phyloP scores from a whole-genome alignment of 1,284 basidiomycete genomes.

The Xerocomus amazonicus region DNA sequence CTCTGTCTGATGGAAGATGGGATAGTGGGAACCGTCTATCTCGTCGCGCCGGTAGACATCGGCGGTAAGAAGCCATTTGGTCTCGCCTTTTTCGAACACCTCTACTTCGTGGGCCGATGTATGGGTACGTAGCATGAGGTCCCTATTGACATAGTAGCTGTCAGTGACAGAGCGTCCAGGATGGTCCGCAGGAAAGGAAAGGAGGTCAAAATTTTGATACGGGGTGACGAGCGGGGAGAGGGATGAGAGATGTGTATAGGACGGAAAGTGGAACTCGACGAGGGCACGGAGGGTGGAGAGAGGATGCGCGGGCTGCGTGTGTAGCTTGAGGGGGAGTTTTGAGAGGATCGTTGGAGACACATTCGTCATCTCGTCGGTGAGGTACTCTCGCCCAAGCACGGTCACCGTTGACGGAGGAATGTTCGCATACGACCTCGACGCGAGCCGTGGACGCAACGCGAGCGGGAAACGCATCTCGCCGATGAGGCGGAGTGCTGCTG shows the following conservation, averaged over 20 bases:
- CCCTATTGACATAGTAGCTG: constrained; percentile 93
- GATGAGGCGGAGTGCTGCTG: not conserved
- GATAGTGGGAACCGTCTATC: constrained; percentile 96
- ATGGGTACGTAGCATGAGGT: constrained; percentile 93
- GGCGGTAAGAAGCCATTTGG: constrained; percentile 90
- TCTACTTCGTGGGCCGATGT: constrained; percentile 98
- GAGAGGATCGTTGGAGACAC: constrained; percentile 81
- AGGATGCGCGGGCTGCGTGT: constrained; percentile 78
- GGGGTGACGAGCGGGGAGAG: constrained; percentile 89
- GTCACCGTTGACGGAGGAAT: constrained; percentile 25
- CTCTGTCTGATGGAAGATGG: constrained; percentile 99
- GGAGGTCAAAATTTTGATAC: constrained; percentile 93
- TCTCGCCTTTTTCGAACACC: constrained; percentile 73
- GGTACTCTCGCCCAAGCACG: constrained; percentile 60
- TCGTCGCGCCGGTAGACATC: constrained; percentile 99
- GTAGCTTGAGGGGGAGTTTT: constrained; percentile 70
- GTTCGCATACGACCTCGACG: constrained; percentile 23
- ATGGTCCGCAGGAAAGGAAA: constrained; percentile 92
- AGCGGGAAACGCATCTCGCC: constrained; percentile 17
- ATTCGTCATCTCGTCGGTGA: constrained; percentile 80
- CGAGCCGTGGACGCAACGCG: constrained; percentile 5
- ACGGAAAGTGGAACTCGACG: constrained; percentile 81
- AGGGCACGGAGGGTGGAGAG: constrained; percentile 80
- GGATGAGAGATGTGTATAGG: constrained; percentile 66
- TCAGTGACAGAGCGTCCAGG: constrained; percentile 89